Conservation (phyloP, 2,329 filamentous ascomycete species). For the Botryotinia narcissicola region DNA sequence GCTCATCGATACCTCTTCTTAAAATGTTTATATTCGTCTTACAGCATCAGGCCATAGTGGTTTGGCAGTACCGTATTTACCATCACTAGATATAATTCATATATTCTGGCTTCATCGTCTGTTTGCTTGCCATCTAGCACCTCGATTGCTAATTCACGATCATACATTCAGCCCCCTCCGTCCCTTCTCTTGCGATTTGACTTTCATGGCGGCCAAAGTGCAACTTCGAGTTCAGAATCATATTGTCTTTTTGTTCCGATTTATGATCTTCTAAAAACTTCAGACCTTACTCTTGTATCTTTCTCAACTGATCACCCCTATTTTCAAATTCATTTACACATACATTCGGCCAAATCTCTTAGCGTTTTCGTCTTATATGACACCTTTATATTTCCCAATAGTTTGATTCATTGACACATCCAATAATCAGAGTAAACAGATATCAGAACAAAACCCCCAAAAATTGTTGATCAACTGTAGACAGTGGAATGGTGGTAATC, state of each 20-base stretch:
- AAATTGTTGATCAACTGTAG: background rate
- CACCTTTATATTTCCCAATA: background rate
- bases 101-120: background rate
- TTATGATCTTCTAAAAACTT: accelerated
- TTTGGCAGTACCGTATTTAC: no score
- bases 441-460: background rate
- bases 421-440: no score
- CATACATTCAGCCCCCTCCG: background rate
- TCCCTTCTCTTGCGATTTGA: background rate
- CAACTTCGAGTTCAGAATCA: background rate
- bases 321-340: background rate
- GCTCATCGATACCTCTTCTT: background rate
- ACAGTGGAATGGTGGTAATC: background rate
- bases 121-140: background rate
- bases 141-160: background rate
- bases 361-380: background rate
- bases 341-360: background rate
- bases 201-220: background rate
- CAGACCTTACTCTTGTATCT: background rate
- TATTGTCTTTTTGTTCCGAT: background rate
- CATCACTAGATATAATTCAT: background rate
- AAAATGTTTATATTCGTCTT: background rate
- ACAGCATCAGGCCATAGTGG: no score
- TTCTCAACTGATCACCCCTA: background rate
- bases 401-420: background rate